Evolutionary conservation across 2,329 filamentous ascomycete species (phyloP).

Genomic region (Trichoderma sp.): DNA sequence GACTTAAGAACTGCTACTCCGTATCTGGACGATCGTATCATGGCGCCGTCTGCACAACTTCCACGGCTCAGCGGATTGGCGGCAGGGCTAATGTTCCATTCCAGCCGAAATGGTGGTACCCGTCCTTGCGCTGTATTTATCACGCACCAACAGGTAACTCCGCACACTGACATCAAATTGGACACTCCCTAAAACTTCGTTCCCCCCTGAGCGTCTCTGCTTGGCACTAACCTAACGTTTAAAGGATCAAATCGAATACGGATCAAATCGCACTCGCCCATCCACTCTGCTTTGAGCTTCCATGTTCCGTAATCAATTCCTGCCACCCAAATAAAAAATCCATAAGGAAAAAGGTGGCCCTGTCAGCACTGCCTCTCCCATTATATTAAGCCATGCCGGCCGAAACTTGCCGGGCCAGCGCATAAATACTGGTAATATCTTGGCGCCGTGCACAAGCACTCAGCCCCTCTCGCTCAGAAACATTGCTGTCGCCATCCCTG

Average conservation of each 20-base stretch:
- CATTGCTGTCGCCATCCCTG: neutral
- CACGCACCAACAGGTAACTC: neutral
- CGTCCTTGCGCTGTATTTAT: neutral
- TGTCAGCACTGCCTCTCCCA: slow-evolving; percentile 15
- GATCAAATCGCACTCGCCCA: neutral
- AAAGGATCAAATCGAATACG: slow-evolving; percentile 9
- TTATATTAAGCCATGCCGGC: slow-evolving; percentile 14
- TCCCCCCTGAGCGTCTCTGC: slow-evolving; percentile 3
- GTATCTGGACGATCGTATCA: neutral
- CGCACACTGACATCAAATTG: neutral
- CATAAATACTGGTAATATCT: slow-evolving; percentile 13
- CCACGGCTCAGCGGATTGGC: neutral
- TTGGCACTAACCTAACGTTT: neutral
- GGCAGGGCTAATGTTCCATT: neutral
- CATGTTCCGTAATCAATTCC: slow-evolving; percentile 1
- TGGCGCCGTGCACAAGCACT: slow-evolving; percentile 11
- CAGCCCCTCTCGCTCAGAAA: slow-evolving; percentile 4
- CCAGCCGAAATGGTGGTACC: neutral
- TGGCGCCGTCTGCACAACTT: neutral
- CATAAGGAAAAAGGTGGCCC: neutral
- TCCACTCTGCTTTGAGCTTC: neutral
- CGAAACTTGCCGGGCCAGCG: slow-evolving; percentile 7
- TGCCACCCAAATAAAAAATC: neutral
- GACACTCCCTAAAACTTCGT: neutral
- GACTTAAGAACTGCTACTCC: slow-evolving; percentile 1